Evolutionary conservation across 2,329 filamentous ascomycete genomes (phyloP), one percentile per base, ranked within the genome.

Genomic region (Colletotrichum sp.): DNA sequence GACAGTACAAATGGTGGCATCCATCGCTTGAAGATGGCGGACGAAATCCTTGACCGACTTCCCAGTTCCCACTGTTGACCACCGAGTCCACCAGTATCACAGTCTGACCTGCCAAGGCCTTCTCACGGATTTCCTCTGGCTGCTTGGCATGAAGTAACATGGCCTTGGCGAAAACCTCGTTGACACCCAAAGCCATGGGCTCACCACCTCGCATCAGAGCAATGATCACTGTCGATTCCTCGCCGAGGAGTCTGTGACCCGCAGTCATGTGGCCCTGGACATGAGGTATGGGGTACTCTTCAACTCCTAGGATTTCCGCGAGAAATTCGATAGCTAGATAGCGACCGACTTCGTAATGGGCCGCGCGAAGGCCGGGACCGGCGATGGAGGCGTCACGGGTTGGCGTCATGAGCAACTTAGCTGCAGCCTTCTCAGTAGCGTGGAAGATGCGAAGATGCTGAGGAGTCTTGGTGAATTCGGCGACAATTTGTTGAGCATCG

Each of bases 151-250:
- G 90, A 1, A 91, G 64, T 68, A 92, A 91, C 79, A 84, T 86
- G 6, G 91, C 89, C 0, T 72, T 74, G 0, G 88, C 88, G 7
- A 93, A 88, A 0, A 84, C 88, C 0, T 91, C 85, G 77, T 81
- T 90, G 61, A 94, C 84, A 0, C 91, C 91, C 2, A 88, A 80
- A 0, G 92, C 92, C 89, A 94, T 91, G 1, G 91, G 86, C 76
- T 93, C 91, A 10, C 91, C 91, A 3, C 89, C 91, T 10, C 91
- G 89, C 91, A 93, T 93, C n/a, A 93, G 76, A 0, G 91, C 85
- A 1, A 93, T 82, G 62, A 94, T 92, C 3, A n/a, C 27, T 1
- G 56, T 65, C 5, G 8, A 22, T 15, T n/a, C 16, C 5, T 91
- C 85, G 76, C 82, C 89, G 60, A 93, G 84, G 0, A 93, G 83